Base-by-base conservation (phyloP, 2,329 filamentous ascomycete species). In the Mycogone perniciosa region DNA sequence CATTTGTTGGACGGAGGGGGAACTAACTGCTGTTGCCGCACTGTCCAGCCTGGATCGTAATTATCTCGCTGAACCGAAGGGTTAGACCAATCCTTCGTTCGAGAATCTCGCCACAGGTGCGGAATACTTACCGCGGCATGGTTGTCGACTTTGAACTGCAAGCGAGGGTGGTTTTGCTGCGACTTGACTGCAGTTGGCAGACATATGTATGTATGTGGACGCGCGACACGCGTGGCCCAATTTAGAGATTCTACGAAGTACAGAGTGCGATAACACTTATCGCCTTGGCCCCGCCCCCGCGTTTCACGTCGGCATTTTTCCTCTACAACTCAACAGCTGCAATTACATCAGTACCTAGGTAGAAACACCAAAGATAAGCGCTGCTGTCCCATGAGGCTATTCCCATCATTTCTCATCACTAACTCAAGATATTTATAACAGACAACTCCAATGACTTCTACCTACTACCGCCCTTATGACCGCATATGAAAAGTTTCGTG, bases 31-130 rank as follows among this genome's bases (percentile, higher is more conserved):
- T 96, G 76, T 97, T 97, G 81, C 92, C 93, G 80, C 93, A 97
- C 74, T 97, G 93, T 80, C 93, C 93, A 59, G 95, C 92, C 75
- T 99, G 93, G 63, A 99, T 87, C 56, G 95, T 99, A 72, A 99
- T 99, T 64, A 99, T 99, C 81, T 99, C 93, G 73, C 93, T 96
- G 62, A 1, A 50, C 27, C n/a, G 27, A 29, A 7, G 27, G 6
- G 43, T 53, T 20, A 59, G 50, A 33, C 2, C 13, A 42, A 2
- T 33, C 13, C 31, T 5, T 39, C 13, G 43, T 31, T 42, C 46
- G 8, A 51, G 44, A 55, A 52, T 42, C 30, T 55, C 52, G 44
- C 37, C 20, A 7, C 11, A 27, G 8, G 30, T 13, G 13, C 10
- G 38, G 41, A 38, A 20, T 4, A n/a, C 46, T 37, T 56, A 64